A percentile compares a stretch with the other conserved stretches of the same genome.
Evolutionary conservation across 371 early-diverging fungal species (phyloP).

Genomic region (Rhizopus arrhizus): DNA sequence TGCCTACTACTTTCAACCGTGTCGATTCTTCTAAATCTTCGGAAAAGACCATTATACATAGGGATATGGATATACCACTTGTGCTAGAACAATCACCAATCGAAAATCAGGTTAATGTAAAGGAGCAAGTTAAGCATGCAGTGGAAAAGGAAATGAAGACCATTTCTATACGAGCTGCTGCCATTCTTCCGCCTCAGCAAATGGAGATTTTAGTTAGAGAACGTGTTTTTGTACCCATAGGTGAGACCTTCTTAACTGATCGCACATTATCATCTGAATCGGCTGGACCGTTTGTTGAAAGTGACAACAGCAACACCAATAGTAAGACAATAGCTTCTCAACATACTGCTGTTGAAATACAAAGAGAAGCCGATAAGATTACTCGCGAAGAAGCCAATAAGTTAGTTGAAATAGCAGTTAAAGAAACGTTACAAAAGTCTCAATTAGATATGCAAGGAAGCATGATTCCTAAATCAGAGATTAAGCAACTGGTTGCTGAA

Average conservation of each 20-base stretch:
- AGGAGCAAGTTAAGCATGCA: constrained; percentile 12
- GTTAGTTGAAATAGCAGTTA: neutral
- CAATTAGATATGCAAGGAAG: neutral
- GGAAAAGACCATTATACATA: too few relatives aligned
- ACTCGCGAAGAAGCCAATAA: neutral
- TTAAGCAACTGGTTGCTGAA: neutral
- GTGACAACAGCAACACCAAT: too few relatives aligned
- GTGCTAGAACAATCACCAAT: too few relatives aligned
- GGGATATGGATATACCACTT: too few relatives aligned
- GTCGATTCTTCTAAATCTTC: too few relatives aligned
- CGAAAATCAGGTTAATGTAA: neutral
- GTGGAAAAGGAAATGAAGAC: constrained; percentile 16
- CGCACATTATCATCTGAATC: too few relatives aligned
- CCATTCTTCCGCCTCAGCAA: constrained; percentile 24
- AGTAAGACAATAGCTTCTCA: too few relatives aligned
- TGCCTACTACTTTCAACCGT: too few relatives aligned
- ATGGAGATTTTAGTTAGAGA: constrained; percentile 6
- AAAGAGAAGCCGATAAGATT: too few relatives aligned
- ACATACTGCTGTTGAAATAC: too few relatives aligned
- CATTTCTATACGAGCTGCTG: constrained; percentile 15
- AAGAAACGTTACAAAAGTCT: neutral
- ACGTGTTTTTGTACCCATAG: neutral
- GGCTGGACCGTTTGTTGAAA: too few relatives aligned
- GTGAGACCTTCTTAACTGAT: neutral
- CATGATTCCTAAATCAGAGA: too few relatives aligned